phyloP scores from a whole-genome alignment of 331 rosid species.

The Spiraea crenata region DNA sequence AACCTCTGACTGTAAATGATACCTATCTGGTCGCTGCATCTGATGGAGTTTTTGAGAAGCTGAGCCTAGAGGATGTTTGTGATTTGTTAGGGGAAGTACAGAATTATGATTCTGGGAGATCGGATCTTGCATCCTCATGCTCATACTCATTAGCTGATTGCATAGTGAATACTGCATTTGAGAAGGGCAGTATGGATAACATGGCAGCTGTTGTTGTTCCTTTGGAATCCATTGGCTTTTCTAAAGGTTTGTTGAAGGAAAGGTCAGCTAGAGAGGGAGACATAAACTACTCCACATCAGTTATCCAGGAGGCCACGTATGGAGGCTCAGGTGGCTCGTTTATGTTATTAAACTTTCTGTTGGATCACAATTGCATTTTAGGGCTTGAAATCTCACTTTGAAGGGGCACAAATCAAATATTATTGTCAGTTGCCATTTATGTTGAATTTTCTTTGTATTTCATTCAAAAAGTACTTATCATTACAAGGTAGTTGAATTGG shows the following conservation, averaged over 20 bases:
- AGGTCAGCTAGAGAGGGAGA: conserved; percentile 45
- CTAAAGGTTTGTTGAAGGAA: conserved; percentile 33
- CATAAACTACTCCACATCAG: conserved; percentile 30
- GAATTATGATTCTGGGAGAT: conserved; percentile 33
- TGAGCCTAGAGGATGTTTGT: conserved; percentile 85
- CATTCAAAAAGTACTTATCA: neutral
- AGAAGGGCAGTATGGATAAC: conserved; percentile 86
- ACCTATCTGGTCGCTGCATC: conserved; percentile 91
- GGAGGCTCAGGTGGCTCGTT: conserved; percentile 45
- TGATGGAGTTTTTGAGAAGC: conserved; percentile 90
- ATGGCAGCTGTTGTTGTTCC: conserved; percentile 90
- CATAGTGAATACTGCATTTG: conserved; percentile 59
- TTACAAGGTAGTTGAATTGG: neutral
- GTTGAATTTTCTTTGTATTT: neutral
- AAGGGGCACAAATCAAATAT: neutral
- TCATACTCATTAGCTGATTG: conserved; percentile 79
- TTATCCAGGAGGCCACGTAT: conserved; percentile 33
- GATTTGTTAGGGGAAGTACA: conserved; percentile 81
- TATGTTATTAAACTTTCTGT: conserved; percentile 6
- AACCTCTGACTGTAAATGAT: conserved; percentile 69
- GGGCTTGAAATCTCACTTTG: neutral
- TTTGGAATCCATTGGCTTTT: conserved; percentile 42
- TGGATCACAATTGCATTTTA: neutral
- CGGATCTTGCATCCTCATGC: conserved; percentile 52
- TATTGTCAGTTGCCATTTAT: neutral